Evolutionary conservation across 805 yeast species (phyloP).

Genomic region (Komagataella kurtzmanii): DNA sequence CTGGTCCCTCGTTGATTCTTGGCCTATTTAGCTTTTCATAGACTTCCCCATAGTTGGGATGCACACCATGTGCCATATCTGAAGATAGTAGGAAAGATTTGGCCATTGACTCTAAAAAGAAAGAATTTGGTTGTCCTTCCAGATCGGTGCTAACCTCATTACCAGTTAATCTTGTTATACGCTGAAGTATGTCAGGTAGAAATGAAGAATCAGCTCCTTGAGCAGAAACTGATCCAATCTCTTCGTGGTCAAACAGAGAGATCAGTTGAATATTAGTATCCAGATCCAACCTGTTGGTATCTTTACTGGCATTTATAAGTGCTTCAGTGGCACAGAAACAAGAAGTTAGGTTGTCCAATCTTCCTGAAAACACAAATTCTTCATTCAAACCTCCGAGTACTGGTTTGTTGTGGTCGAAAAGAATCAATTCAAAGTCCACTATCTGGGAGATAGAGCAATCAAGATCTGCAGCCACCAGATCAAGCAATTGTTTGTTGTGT

Average conservation of each 20-base stretch:
- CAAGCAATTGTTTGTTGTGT: conserved; percentile 63
- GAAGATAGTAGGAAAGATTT: conserved; percentile 83
- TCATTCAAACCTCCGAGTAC: conserved; percentile 79
- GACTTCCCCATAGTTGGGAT: conserved; percentile 73
- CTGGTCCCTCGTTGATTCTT: conserved; percentile 78
- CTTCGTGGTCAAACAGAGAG: conserved; percentile 91
- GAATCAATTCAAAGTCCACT: conserved; percentile 80
- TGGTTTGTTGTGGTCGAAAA: conserved; percentile 77
- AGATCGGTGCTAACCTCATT: conserved; percentile 19
- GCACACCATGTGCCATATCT: conserved; percentile 95
- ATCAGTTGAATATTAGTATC: conserved; percentile 57
- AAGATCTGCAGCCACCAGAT: conserved; percentile 55
- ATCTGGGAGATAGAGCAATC: conserved; percentile 38
- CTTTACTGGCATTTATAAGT: conserved; percentile 33
- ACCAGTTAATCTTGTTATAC: conserved; percentile 40
- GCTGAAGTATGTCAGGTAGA: conserved; percentile 61
- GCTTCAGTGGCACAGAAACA: conserved; percentile 74
- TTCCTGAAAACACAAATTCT: conserved; percentile 84
- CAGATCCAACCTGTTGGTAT: conserved; percentile 15
- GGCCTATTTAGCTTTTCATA: conserved; percentile 79
- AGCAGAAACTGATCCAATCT: conserved; percentile 84
- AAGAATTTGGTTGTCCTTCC: conserved; percentile 13
- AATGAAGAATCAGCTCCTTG: conserved; percentile 96
- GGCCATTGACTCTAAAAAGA: conserved; percentile 42
- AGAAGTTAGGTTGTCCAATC: conserved; percentile 83